Conservation (phyloP, 208 protist genomes). For the Leishmania martiniquensis region DNA sequence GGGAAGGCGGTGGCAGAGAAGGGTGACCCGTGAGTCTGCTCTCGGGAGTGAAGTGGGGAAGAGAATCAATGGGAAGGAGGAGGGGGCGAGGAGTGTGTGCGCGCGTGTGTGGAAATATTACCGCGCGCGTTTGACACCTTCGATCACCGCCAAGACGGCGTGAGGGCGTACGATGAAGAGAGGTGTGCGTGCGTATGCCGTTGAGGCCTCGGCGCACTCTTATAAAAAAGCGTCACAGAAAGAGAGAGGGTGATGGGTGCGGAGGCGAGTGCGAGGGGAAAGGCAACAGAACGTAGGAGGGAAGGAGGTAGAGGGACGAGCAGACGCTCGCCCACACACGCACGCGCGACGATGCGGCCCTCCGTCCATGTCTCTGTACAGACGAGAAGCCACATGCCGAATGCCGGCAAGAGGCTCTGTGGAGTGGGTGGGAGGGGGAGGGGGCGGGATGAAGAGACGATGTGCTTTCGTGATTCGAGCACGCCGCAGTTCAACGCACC, state of each 20-base stretch:
- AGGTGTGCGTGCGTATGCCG: background rate
- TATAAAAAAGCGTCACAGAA: background rate
- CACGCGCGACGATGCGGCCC: background rate
- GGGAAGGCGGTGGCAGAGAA: too few species aligned
- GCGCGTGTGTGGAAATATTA: too few species aligned
- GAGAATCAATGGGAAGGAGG: background rate
- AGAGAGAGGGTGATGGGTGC: background rate
- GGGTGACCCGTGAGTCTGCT: background rate
- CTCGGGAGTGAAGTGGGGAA: background rate
- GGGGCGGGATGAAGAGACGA: constrained; percentile 1
- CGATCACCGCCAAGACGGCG: too few species aligned
- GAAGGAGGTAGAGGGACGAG: too few species aligned
- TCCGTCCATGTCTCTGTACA: too few species aligned
- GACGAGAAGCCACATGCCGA: background rate
- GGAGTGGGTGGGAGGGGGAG: background rate
- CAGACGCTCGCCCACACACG: too few species aligned
- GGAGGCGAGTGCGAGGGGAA: background rate
- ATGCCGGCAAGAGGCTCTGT: background rate
- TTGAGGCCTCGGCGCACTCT: background rate
- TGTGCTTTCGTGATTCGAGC: background rate
- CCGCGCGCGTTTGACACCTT: too few species aligned
- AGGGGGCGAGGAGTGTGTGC: background rate
- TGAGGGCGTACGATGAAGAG: background rate
- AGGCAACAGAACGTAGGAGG: too few species aligned
- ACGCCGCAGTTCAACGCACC: background rate